These are phyloP conservation scores for Apiospora pterosperma DNA, from an alignment of 2,329 filamentous ascomycete species.

Conservation along the genomic window DNA sequence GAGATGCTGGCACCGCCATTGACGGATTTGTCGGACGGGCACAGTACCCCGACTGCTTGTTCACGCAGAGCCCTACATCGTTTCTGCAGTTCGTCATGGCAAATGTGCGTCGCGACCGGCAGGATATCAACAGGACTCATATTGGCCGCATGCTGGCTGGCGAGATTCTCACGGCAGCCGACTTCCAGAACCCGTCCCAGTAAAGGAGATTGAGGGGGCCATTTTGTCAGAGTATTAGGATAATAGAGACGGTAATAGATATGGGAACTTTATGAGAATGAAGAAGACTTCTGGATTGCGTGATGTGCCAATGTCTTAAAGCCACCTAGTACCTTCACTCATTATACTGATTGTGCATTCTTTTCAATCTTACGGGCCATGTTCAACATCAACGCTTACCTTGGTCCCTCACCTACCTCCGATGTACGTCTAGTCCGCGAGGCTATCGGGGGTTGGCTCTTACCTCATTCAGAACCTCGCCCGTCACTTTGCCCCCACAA, in stretches of 20 bases:
- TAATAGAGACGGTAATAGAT: neutral
- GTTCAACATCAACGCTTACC: too few species aligned
- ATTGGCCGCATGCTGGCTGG: slow-evolving; percentile 9
- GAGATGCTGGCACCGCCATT: neutral
- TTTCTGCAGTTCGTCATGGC: slow-evolving; percentile 9
- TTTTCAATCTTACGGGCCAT: too few species aligned
- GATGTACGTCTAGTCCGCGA: too few species aligned
- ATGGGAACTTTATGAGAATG: neutral
- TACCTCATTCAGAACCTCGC: too few species aligned
- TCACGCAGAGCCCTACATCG: slow-evolving; percentile 18
- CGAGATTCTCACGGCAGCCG: slow-evolving; percentile 5
- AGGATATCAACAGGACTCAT: slow-evolving; percentile 11
- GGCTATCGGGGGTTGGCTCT: too few species aligned
- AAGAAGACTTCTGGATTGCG: neutral
- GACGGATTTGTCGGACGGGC: neutral
- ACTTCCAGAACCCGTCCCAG: slow-evolving; percentile 1
- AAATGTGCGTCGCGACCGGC: slow-evolving; percentile 7
- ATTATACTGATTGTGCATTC: neutral
- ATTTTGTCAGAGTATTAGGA: neutral
- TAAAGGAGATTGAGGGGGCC: neutral
- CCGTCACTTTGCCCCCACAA: too few species aligned
- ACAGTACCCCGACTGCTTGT: slow-evolving; percentile 15
- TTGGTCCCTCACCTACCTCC: too few species aligned
- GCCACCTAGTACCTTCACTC: neutral
- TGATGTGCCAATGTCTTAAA: neutral